phyloP scores from a whole-genome alignment of 164 flowering plant genomes.

The Chloranthus sessilifolius region DNA sequence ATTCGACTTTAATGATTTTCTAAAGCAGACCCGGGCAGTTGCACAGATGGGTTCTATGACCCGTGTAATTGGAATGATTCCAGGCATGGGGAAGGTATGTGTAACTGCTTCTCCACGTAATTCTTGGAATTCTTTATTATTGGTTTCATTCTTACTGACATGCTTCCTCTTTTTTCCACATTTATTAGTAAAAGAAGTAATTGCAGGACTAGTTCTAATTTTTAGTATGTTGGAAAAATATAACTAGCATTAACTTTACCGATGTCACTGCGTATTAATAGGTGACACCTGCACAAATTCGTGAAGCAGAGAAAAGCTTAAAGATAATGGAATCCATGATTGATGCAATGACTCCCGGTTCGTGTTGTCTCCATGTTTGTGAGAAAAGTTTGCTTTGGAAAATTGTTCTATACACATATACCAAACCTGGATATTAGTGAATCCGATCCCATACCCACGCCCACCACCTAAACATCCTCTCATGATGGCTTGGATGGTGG shows the following conservation, averaged over 20 bases:
- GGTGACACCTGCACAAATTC: slow-evolving; percentile 94
- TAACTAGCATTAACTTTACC: not conserved
- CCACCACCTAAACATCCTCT: no score
- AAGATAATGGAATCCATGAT: slow-evolving; percentile 91
- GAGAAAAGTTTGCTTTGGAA: no score
- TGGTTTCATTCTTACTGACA: not conserved
- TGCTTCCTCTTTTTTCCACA: not conserved
- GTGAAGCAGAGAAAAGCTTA: slow-evolving; percentile 94
- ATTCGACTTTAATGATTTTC: slow-evolving; percentile 94
- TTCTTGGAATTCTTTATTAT: not conserved
- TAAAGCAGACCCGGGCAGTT: slow-evolving; percentile 94
- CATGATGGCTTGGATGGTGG: no score
- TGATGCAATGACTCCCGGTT: slow-evolving; percentile 96
- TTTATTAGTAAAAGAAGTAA: not conserved
- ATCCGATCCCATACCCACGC: no score
- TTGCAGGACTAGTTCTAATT: not conserved
- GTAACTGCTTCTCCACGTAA: not conserved
- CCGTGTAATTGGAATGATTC: slow-evolving; percentile 96
- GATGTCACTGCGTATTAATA: slow-evolving; percentile 20
- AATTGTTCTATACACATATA: no score
- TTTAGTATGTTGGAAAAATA: not conserved
- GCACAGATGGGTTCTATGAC: slow-evolving; percentile 96
- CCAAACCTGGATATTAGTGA: no score
- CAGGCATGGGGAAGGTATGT: slow-evolving; percentile 94
- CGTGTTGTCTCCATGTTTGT: slow-evolving; percentile 6